These are phyloP conservation scores for Sicyos edulis DNA, from an alignment of 306 rosid species.

Conservation along the genomic window DNA sequence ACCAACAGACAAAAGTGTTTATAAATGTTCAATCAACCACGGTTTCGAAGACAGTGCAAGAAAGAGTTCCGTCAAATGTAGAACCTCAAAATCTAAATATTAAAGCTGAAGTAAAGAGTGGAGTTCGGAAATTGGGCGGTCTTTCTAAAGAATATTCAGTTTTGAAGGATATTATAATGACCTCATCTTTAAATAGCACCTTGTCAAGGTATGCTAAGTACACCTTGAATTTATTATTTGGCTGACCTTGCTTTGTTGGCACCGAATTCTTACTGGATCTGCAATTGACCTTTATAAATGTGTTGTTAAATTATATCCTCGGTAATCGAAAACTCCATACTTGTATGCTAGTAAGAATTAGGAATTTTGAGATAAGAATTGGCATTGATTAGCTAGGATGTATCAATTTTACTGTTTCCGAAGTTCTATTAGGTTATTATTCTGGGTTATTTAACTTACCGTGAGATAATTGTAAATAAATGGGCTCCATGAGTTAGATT, in stretches of 20 bases:
- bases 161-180: constrained; percentile 58
- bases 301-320: neutral
- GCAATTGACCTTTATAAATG: neutral
- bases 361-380: neutral
- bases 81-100: constrained; percentile 30
- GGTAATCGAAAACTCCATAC: neutral
- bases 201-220: constrained; percentile 54
- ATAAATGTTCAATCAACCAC: constrained; percentile 44
- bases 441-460: neutral
- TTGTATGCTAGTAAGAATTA: neutral
- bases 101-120: constrained; percentile 25
- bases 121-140: constrained; percentile 57
- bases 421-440: neutral
- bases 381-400: constrained; percentile 1
- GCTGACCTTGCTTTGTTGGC: neutral
- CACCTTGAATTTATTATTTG: constrained; percentile 14
- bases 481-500: neutral
- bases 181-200: constrained; percentile 40
- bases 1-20: constrained; percentile 46
- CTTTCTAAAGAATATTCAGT: constrained; percentile 65
- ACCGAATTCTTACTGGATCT: constrained; percentile 1
- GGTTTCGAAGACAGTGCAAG: constrained; percentile 33
- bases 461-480: neutral
- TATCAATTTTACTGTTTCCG: neutral
- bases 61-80: constrained; percentile 29